Evolutionary conservation across 2,329 filamentous ascomycete species (phyloP), one percentile per base, ranked within the genome.

Genomic region (Ascochyta clinopodiicola): DNA sequence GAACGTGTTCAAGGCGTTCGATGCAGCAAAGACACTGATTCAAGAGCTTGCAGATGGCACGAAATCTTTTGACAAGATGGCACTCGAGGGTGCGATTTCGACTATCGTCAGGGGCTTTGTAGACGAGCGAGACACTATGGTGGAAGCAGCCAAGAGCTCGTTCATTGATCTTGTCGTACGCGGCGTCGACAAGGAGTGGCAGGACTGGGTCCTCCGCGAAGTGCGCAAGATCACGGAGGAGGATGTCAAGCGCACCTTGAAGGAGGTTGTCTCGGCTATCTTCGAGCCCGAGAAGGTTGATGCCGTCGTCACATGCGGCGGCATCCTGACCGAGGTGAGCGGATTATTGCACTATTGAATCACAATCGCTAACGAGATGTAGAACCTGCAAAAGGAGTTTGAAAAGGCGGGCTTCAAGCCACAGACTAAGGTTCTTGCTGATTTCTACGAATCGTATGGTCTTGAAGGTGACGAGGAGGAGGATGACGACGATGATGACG

Each of bases 361-460:
- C 4, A 21, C 13, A 9, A 9, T 25, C 3, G 27, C 48, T 57
- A 51, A 57, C 39, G 13, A 17, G 1, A 61, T 53, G 31, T 66
- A 96, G 92, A 84, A 84, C 56, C 86, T 96, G 64, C 85, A 89
- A 67, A 87, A 87, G 63, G 87, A 89, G 2, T 91, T 98, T 67
- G 83, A 86, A 63, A 80, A 79, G 1, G 87, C 86, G 52, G 92
- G 92, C 0, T 99, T 96, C 80, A 88, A 88, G 73, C 88, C 89
- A 0, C 84, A 91, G 70, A 83, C 90, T 35, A 88, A 88, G 70
- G 82, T 88, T 25, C 81, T 98, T 44, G 86, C 87, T 37, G 84
- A 90, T 67, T 98, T 96, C 75, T 87, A 96, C 74, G 91, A 97
- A 61, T 91, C 92, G 68, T 98, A 98, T 72, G 94, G 94, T 0